These are phyloP conservation scores for Lactarius hengduanensis DNA, from an alignment of 768 basidiomycete genomes.

Conservation along the genomic window DNA sequence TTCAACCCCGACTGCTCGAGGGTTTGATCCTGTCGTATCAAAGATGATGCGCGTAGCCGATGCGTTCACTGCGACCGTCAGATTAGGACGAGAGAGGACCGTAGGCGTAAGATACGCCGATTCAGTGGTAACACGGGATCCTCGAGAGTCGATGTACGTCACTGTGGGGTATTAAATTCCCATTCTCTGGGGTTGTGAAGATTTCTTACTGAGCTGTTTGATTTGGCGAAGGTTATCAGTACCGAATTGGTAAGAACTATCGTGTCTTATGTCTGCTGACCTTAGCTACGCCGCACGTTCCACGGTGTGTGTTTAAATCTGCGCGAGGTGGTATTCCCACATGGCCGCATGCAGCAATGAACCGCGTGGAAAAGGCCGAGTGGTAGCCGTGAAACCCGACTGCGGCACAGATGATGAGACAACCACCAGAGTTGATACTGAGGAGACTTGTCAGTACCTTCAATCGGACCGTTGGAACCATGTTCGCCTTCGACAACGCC, in stretches of 20 bases:
- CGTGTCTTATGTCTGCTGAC: constrained; percentile 37
- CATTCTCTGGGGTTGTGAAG: background rate
- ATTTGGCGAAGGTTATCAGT: constrained; percentile 2
- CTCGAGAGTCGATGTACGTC: constrained; percentile 59
- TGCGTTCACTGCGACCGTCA: constrained; percentile 57
- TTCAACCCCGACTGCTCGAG: constrained; percentile 61
- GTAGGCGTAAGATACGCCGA: constrained; percentile 63
- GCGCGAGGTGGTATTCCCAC: constrained; percentile 50
- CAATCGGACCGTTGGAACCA: constrained; percentile 56
- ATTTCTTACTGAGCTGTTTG: constrained; percentile 34
- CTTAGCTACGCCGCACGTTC: constrained; percentile 61
- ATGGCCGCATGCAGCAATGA: constrained; percentile 52
- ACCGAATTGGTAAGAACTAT: background rate
- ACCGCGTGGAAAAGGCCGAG: constrained; percentile 47
- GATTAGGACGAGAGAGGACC: constrained; percentile 62
- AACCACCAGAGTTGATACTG: background rate
- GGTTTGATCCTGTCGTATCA: constrained; percentile 35
- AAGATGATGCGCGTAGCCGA: constrained; percentile 60
- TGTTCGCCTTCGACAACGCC: constrained; percentile 46
- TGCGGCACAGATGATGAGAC: constrained; percentile 20
- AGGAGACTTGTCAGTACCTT: constrained; percentile 30
- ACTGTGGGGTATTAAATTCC: constrained; percentile 42
- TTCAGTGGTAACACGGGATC: constrained; percentile 60
- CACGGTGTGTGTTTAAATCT: constrained; percentile 56
- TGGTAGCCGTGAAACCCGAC: constrained; percentile 56